Conservation (phyloP, 2,329 filamentous ascomycete species). For the Aspergillus fijiensis region DNA sequence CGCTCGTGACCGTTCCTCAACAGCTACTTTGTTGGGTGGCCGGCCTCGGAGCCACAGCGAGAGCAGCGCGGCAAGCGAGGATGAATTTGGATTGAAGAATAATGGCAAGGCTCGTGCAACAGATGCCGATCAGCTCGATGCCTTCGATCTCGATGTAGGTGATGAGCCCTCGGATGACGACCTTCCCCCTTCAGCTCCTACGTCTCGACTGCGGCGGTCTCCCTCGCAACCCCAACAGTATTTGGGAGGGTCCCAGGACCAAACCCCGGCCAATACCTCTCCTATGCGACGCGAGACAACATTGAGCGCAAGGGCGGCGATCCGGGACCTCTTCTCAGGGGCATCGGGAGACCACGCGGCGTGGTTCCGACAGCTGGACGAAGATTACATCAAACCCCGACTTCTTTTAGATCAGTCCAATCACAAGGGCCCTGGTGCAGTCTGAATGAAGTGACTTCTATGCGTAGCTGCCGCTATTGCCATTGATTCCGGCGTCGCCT, state of each 20-base stretch:
- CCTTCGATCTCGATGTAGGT: conserved; percentile 44
- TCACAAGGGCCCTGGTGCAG: conserved; percentile 43
- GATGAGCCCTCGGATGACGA: conserved; percentile 54
- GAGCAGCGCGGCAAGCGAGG: conserved; percentile 46
- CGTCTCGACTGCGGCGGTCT: conserved; percentile 37
- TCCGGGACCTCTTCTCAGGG: conserved; percentile 75
- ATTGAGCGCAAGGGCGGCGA: conserved; percentile 71
- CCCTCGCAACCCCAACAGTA: conserved; percentile 36
- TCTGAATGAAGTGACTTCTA: conserved; percentile 24
- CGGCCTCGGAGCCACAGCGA: conserved; percentile 43
- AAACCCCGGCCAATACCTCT: conserved; percentile 26
- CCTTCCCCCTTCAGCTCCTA: conserved; percentile 56
- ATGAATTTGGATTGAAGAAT: conserved; percentile 50
- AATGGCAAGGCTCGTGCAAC: conserved; percentile 39
- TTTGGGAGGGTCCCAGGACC: conserved; percentile 20
- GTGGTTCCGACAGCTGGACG: conserved; percentile 88
- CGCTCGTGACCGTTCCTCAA: conserved; percentile 39
- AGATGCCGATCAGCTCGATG: conserved; percentile 29
- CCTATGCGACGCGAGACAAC: conserved; percentile 35
- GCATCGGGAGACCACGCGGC: conserved; percentile 80
- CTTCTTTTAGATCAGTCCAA: conserved; percentile 72
- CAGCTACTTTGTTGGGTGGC: conserved; percentile 53
- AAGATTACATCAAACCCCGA: conserved; percentile 93
- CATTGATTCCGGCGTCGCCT: not conserved
- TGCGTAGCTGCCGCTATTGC: conserved; percentile 13